A percentile compares a stretch with the other conserved stretches of the same genome.
phyloP scores from a whole-genome alignment of 2,329 filamentous ascomycete genomes.

The Sarocladium kiliense region DNA sequence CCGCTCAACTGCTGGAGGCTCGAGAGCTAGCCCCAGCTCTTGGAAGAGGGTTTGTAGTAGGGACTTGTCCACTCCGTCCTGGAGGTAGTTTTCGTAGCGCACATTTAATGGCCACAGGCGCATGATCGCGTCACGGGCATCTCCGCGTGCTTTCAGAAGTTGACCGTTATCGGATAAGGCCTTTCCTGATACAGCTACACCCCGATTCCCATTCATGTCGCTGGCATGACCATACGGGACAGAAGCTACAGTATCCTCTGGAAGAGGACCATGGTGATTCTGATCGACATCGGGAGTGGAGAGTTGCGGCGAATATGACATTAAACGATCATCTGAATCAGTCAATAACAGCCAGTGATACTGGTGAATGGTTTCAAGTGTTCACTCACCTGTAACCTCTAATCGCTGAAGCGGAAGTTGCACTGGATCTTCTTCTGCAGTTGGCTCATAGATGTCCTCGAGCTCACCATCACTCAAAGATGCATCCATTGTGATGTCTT shows the following conservation, averaged over 20 bases:
- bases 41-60: conserved; percentile 62
- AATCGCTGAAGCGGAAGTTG: background rate
- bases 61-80: conserved; percentile 63
- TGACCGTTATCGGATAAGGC: background rate
- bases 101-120: conserved; percentile 62
- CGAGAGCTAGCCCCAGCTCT: conserved; percentile 52
- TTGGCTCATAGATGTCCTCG: conserved; percentile 48
- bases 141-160: conserved; percentile 42
- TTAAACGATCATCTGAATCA: background rate
- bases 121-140: conserved; percentile 63
- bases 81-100: conserved; percentile 66
- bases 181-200: background rate
- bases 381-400: background rate
- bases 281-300: background rate
- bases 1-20: background rate
- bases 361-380: too few relatives aligned
- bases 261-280: too few relatives aligned
- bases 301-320: too few relatives aligned
- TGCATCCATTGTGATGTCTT: conserved; percentile 40
- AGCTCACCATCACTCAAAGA: conserved; percentile 69
- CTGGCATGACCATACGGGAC: too few relatives aligned
- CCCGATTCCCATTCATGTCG: background rate
- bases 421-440: conserved; percentile 7
- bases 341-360: background rate
- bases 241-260: too few relatives aligned